A percentile compares a stretch with the other conserved stretches of the same genome.
phyloP scores from a whole-genome alignment of 1,284 basidiomycete genomes.

The Puccinia brachypodii region DNA sequence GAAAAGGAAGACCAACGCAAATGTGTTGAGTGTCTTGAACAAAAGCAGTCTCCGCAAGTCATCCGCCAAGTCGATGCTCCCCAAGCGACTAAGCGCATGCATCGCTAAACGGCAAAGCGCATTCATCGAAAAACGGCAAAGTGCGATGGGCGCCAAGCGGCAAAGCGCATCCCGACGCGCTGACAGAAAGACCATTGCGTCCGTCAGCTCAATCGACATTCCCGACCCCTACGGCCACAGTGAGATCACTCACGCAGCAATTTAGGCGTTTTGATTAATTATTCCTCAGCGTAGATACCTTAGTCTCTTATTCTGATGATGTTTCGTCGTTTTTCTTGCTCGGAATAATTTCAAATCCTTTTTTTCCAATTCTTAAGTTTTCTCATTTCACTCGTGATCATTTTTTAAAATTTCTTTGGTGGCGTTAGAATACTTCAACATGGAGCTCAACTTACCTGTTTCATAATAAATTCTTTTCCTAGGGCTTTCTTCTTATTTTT shows the following conservation, averaged over 20 bases:
- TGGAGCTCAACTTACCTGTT: not conserved
- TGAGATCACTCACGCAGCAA: not conserved
- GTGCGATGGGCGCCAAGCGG: not conserved
- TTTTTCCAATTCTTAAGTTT: not conserved
- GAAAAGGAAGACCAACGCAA: constrained; percentile 19
- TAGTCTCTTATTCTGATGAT: not conserved
- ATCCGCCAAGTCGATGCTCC: constrained; percentile 3
- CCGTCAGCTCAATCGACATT: constrained; percentile 29
- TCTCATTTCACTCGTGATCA: not conserved
- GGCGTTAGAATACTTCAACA: not conserved
- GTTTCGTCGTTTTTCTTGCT: not conserved
- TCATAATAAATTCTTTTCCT: not conserved
- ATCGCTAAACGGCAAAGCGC: constrained; percentile 13
- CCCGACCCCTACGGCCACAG: constrained; percentile 25
- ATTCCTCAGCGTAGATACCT: not conserved
- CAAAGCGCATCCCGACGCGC: not conserved
- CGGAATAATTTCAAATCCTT: not conserved
- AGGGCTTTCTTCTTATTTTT: not conserved
- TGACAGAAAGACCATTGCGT: not conserved
- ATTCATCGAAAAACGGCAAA: not conserved
- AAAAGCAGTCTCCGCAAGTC: constrained; percentile 34
- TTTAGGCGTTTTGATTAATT: not conserved
- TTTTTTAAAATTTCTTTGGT: not conserved
- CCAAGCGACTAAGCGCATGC: constrained; percentile 13
- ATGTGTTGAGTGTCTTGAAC: constrained; percentile 29